A percentile compares a stretch with the other conserved stretches of the same genome.
phyloP scores from a whole-genome alignment of 768 basidiomycete genomes.

The Naganishia vaughanmartiniae region DNA sequence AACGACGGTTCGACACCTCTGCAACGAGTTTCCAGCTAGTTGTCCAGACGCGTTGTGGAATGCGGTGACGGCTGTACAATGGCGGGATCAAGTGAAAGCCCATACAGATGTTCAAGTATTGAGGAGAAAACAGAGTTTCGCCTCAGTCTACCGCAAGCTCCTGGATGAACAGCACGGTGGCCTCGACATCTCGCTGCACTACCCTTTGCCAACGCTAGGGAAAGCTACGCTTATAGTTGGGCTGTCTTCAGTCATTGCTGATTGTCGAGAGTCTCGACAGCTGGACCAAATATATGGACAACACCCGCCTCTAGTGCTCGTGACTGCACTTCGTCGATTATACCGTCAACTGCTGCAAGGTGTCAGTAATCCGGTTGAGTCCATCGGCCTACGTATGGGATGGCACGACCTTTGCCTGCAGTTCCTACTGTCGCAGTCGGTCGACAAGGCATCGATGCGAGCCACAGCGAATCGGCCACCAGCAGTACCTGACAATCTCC shows the following conservation, averaged over 20 bases:
- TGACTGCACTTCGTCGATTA: slow-evolving; percentile 9
- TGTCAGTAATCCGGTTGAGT: slow-evolving; percentile 4
- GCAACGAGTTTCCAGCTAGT: slow-evolving; percentile 21
- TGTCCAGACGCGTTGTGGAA: slow-evolving; percentile 20
- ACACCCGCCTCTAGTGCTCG: slow-evolving; percentile 18
- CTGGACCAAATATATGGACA: slow-evolving; percentile 20
- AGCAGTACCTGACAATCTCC: slow-evolving; percentile 23
- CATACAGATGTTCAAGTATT: not conserved
- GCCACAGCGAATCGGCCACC: slow-evolving; percentile 19
- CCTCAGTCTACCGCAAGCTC: slow-evolving; percentile 20
- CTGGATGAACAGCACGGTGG: slow-evolving; percentile 22
- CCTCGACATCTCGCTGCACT: slow-evolving; percentile 9
- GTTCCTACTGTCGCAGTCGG: slow-evolving; percentile 18
- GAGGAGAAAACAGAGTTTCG: slow-evolving; percentile 6
- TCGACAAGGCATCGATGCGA: slow-evolving; percentile 18
- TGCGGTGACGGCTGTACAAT: slow-evolving; percentile 18
- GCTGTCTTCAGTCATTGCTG: slow-evolving; percentile 17
- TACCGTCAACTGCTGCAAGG: slow-evolving; percentile 19
- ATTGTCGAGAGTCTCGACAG: slow-evolving; percentile 21
- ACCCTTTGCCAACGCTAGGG: slow-evolving; percentile 16
- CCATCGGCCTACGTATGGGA: slow-evolving; percentile 16
- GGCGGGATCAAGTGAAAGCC: slow-evolving; percentile 18
- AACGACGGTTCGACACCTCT: slow-evolving; percentile 23
- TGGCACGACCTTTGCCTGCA: slow-evolving; percentile 27
- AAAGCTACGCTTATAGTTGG: slow-evolving; percentile 22